Base-by-base conservation (phyloP, 257 asterid genomes). In the Solanum gandarillasii region DNA sequence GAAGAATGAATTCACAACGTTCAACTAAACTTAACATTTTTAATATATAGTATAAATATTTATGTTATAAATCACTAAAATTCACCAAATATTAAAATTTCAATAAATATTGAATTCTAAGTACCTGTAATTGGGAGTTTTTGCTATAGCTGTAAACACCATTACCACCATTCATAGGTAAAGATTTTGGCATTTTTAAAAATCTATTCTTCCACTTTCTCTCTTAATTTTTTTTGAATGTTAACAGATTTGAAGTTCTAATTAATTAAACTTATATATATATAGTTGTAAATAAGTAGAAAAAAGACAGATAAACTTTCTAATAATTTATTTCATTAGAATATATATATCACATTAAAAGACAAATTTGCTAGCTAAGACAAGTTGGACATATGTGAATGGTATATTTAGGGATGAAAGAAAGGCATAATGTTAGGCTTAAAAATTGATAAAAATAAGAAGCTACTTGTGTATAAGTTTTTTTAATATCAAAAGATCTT, bases 141-240 rank as follows among this genome's bases (percentile, higher is more conserved):
- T 87, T 90, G 86, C 89, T 91, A 34, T 93, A 91, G 84, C 94
- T 93, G 52, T 89, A 43, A 20, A 86, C 83, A 5, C 92, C 94
- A 62, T 73, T 38, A 38, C 93, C 92, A 86, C 87, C 92, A 36
- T 90, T 93, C 95, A 93, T 93, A 74, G 93, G 91, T 21, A 87
- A 87, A 60, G 86, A 74, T 6, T 60, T 36, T 36, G 79, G 13
- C 84, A 73, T 86, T 67, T 67, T 67, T 23, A 0, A 23, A 23
- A 60, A 1, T 60, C 1, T 60, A 21, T 21, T 9, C 2, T 60
- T 60, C 29, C 70, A 0, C 1, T 23, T 23, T 9, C 70, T 60
- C 27, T 58, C 68, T 55, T 21, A 58, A 60, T 3, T 23, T 9
- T 60, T n/a, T 46, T 60, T 10, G 58, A 60, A 23, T n/a, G 0